Base-by-base conservation (phyloP, 78 protist genomes). In the Protostelium mycophagum region DNA sequence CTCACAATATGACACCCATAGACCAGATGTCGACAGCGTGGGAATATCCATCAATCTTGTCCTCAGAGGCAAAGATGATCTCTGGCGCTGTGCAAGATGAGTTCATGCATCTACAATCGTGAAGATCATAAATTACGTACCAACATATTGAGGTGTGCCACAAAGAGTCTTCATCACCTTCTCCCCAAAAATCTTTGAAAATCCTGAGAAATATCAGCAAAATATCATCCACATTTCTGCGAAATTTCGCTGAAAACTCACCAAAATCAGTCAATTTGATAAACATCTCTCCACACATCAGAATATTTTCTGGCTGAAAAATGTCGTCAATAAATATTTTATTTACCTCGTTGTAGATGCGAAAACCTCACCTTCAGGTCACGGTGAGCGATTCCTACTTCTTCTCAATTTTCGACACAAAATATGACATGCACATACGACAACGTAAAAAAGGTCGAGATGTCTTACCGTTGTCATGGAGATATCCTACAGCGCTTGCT, bases 191-290 rank as follows among this genome's bases (percentile, higher is more conserved):
- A 51, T 5, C 16, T 51, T 51, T 5, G 73, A 51, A 16, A 51
- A 51, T 25, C 73, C 73, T 51, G 73, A 51, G 73, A 16, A 51
- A 25, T 5, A 51, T 25, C 73, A 51, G 5, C 73, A 16, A 51
- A 25, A 16, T 5, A 51, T 51, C 31, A 51, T 51, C 31, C n/a
- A n/a, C n/a, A n/a, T n/a, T n/a, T n/a, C n/a, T n/a, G n/a, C n/a
- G n/a, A n/a, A n/a, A n/a, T n/a, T n/a, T n/a, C n/a, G n/a, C n/a
- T 51, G 73, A 51, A 5, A 51, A 51, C 5, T 51, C 73, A 85
- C 97, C 97, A 87, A 96, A 94, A 85, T 96, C 96, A 0, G 92
- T 90, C 10, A 96, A 35, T 89, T 96, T 96, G 87, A 93, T n/a
- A 89, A 94, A 96, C 88, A 93, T 88, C 39, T 89, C 95, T 9